Evolutionary conservation across 2,329 filamentous ascomycete species (phyloP), one percentile per base, ranked within the genome.

Genomic region (Calonectria montana): DNA sequence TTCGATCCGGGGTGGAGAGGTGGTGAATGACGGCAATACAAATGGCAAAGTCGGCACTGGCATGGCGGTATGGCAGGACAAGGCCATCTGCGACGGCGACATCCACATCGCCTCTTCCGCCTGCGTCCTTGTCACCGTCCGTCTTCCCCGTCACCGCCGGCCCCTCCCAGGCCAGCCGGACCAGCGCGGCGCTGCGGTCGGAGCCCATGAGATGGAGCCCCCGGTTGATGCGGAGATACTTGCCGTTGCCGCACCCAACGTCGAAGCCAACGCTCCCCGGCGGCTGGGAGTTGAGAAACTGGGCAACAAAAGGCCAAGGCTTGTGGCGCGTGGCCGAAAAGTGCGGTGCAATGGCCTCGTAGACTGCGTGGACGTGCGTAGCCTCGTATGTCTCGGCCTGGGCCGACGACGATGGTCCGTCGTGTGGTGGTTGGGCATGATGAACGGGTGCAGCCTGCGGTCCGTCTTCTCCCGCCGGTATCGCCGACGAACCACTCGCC

Each of bases 21-120:
- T 99, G 97, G 85, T 98, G 97, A 37, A 98, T 88, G 13, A 98
- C 97, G 59, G 97, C 97, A 79, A 99, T 96, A 79, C 93, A 97
- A 76, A 98, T 97, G 69, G 91, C 95, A 82, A 98, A 98, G 83
- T 98, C 96, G 81, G 79, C 86, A 74, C 75, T 81, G 71, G 77
- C 78, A 9, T 77, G 70, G 48, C 91, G 93, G 82, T 98, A 96
- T 4, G 97, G 97, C 23, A 98, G 88, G n/a, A 88, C 88, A 10
- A 98, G 88, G 62, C 92, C 93, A 82, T 98, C 96, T 41, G 96
- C 96, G 47, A 98, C 91, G 37, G 95, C 83, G 21, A 93, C 91
- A 73, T 93, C 89, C 77, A 94, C 92, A 9, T 90, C 90, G 27
- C 62, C 62, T 27, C 25, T 53, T 7, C 55, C 21, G 12, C 39